Conservation (phyloP, 106 monocot species). For the Chionographis japonica region DNA sequence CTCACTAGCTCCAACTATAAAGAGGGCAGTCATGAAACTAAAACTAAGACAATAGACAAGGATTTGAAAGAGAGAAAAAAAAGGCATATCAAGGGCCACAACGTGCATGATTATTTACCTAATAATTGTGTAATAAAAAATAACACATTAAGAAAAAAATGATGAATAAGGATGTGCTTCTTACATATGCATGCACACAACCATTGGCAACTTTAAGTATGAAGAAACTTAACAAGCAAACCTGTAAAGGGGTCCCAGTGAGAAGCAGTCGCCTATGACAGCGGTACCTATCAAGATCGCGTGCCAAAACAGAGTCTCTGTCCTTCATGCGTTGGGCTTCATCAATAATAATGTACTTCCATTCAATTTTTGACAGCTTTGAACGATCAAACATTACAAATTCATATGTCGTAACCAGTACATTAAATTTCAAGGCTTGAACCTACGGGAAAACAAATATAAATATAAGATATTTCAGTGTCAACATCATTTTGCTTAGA, state of each 20-base stretch:
- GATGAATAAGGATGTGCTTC: no score
- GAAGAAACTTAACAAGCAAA: constrained; percentile 18
- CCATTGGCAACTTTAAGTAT: no score
- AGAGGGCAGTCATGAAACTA: no score
- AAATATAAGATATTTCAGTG: not conserved
- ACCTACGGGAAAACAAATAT: constrained; percentile 52
- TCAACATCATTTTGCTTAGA: no score
- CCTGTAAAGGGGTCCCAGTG: constrained; percentile 98
- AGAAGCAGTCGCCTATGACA: constrained; percentile 93
- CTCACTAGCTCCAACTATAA: no score
- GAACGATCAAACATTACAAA: constrained; percentile 97
- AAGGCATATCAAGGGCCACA: no score
- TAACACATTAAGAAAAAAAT: no score
- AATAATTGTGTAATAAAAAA: no score
- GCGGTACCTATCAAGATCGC: constrained; percentile 93
- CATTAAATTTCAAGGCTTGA: constrained; percentile 86
- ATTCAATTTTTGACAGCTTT: constrained; percentile 91
- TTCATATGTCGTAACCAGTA: constrained; percentile 96
- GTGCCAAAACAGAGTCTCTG: constrained; percentile 93
- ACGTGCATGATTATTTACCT: no score
- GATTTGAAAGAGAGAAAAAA: no score
- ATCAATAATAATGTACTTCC: constrained; percentile 99
- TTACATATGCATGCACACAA: no score
- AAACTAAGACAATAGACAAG: no score
- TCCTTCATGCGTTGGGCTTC: constrained; percentile 99